Evolutionary conservation across 805 yeast genomes (phyloP).

Genomic region (Scheffersomyces coipomensis): DNA sequence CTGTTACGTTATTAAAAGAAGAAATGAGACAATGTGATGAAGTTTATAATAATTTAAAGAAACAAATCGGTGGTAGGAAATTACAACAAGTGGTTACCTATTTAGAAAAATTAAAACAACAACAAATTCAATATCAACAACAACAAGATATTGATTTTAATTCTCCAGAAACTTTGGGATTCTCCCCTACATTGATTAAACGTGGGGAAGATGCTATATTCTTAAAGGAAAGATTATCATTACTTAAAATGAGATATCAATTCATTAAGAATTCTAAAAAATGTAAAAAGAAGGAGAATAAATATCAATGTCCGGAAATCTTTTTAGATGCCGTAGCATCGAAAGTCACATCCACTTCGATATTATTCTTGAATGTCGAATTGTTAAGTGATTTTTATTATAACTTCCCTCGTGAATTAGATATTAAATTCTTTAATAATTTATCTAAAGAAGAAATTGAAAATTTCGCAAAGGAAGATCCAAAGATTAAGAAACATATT

Average conservation of each 20-base stretch:
- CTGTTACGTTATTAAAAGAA: slow-evolving; percentile 71
- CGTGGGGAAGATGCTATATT: slow-evolving; percentile 86
- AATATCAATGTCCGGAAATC: slow-evolving; percentile 91
- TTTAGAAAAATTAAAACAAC: slow-evolving; percentile 49
- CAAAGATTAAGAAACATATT: slow-evolving; percentile 83
- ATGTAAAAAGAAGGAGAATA: slow-evolving; percentile 77
- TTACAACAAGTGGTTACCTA: slow-evolving; percentile 80
- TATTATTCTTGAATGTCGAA: slow-evolving; percentile 89
- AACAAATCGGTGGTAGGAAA: slow-evolving; percentile 79
- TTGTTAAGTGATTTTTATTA: slow-evolving; percentile 91
- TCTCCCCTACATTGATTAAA: slow-evolving; percentile 69
- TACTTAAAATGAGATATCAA: slow-evolving; percentile 68
- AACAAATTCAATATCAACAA: slow-evolving; percentile 22
- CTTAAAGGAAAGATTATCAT: slow-evolving; percentile 66
- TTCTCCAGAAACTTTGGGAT: slow-evolving; percentile 77
- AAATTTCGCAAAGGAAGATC: slow-evolving; percentile 90
- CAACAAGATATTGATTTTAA: slow-evolving; percentile 32
- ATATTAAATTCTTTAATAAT: slow-evolving; percentile 61
- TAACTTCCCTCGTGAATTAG: slow-evolving; percentile 93
- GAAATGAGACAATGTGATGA: slow-evolving; percentile 81
- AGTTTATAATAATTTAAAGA: slow-evolving; percentile 57
- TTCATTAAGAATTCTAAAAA: slow-evolving; percentile 70
- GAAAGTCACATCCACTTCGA: slow-evolving; percentile 90
- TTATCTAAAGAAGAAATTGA: slow-evolving; percentile 79
- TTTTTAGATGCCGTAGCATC: slow-evolving; percentile 90